Evolutionary conservation across 1,139 yeast genomes (phyloP).

Genomic region (Yamadazyma friedrichii): DNA sequence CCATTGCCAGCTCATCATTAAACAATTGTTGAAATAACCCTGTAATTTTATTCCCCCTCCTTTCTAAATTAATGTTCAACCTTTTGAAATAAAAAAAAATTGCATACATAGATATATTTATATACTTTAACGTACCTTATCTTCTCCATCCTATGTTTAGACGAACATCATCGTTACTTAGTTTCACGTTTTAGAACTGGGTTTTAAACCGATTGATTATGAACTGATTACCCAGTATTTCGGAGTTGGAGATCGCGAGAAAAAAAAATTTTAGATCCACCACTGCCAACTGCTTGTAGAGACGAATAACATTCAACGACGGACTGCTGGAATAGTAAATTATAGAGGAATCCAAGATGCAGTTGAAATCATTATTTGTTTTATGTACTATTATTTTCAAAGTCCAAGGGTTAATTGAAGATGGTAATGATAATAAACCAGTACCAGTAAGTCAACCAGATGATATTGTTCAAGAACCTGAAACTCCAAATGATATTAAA

Average conservation of each 20-base stretch:
- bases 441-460: conserved; percentile 4
- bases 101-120: conserved; percentile 7
- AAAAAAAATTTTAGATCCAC: too few species aligned
- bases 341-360: conserved; percentile 2
- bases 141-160: too few species aligned
- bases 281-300: too few species aligned
- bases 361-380: conserved; percentile 3
- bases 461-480: conserved; percentile 6
- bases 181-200: too few species aligned
- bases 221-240: too few species aligned
- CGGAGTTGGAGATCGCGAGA: too few species aligned
- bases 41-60: background rate
- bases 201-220: too few species aligned
- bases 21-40: background rate
- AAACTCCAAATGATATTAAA: conserved; percentile 14
- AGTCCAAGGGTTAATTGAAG: conserved; percentile 7
- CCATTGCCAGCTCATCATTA: conserved; percentile 51
- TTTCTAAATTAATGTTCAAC: too few species aligned
- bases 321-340: too few species aligned
- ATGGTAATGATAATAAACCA: conserved; percentile 3
- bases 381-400: background rate
- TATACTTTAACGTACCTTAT: conserved; percentile 2
- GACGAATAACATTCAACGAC: too few species aligned
- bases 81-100: background rate
- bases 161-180: too few species aligned